These are phyloP conservation scores for Venturia carpophila DNA, from an alignment of 2,329 filamentous ascomycete genomes.

Conservation along the genomic window DNA sequence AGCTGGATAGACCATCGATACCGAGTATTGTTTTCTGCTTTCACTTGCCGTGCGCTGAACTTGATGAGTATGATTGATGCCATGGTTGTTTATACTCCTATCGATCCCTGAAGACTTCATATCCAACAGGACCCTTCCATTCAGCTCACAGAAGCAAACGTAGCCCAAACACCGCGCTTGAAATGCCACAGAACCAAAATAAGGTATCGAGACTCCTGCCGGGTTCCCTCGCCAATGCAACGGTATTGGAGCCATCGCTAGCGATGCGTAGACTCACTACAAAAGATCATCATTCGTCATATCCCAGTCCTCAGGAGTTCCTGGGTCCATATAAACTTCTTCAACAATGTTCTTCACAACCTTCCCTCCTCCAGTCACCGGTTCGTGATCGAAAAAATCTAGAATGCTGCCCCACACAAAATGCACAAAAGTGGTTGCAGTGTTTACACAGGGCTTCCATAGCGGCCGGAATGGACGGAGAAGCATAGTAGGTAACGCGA, in stretches of 20 bases:
- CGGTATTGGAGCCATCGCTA: not conserved
- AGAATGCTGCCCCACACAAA: not conserved
- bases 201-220: not conserved
- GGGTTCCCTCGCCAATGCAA: not conserved
- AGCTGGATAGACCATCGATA: too few relatives aligned
- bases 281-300: conserved; percentile 18
- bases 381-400: not conserved
- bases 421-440: conserved; percentile 4
- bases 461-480: conserved; percentile 34
- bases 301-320: conserved; percentile 6
- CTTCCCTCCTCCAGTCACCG: not conserved
- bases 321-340: not conserved
- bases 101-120: too few relatives aligned
- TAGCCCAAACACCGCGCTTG: not conserved
- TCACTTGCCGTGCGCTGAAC: too few relatives aligned
- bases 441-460: conserved; percentile 29
- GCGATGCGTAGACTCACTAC: not conserved
- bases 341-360: conserved; percentile 11
- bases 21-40: too few relatives aligned
- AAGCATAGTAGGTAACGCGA: conserved; percentile 48
- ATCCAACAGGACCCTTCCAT: too few relatives aligned
- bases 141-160: too few relatives aligned
- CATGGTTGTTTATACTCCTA: too few relatives aligned
- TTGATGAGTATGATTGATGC: too few relatives aligned
- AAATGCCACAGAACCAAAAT: not conserved